Evolutionary conservation across 73 alveolate species (phyloP), one percentile per base, ranked within the genome.

Genomic region (Paramecium tetraurelia): DNA sequence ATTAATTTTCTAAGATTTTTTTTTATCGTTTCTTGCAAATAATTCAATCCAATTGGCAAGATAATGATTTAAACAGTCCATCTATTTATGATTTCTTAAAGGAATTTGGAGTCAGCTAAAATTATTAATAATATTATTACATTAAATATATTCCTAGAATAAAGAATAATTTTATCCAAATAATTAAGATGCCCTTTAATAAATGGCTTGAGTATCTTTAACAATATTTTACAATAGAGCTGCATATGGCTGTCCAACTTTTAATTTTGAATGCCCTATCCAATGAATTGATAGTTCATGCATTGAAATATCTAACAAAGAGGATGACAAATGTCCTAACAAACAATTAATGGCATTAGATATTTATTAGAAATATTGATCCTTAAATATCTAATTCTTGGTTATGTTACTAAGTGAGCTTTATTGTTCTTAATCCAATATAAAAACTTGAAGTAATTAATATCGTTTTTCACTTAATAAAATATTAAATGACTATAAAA

Each of bases 21-120:
- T 40, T 35, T 36, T 8, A 72, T 43, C 0, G 38, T 72, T 2
- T 72, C 86, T 29, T 72, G n/a, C 16, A 72, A 40, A 72, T 72
- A 72, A 21, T 38, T 43, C 7, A 72, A 38, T 72, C 86, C 86
- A 14, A 72, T 72, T 0, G 86, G 86, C 0, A 35, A 16, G 40
- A 36, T 31, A 72, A 33, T 36, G 4, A 72, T 72, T 72, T 72
- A 72, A 12, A 72, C 86, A 29, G 86, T 72, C 86, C 86, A 72
- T 22, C 59, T 72, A 72, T 72, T 72, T 1, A 72, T 40, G 14
- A 72, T 38, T 72, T 72, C 86, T 72, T 72, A 33, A 12, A 72
- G 33, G 18, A 36, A 72, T 33, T 72, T 72, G 1, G 57, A 29
- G 40, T 72, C 86, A 72, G 68, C 86, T 72, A 72, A 31, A 35